Percentiles rank a stretch among this genome's conserved stretches.
These are phyloP conservation scores for Acidiella bohemica DNA, from an alignment of 495 filamentous ascomycete species.

Conservation along the genomic window DNA sequence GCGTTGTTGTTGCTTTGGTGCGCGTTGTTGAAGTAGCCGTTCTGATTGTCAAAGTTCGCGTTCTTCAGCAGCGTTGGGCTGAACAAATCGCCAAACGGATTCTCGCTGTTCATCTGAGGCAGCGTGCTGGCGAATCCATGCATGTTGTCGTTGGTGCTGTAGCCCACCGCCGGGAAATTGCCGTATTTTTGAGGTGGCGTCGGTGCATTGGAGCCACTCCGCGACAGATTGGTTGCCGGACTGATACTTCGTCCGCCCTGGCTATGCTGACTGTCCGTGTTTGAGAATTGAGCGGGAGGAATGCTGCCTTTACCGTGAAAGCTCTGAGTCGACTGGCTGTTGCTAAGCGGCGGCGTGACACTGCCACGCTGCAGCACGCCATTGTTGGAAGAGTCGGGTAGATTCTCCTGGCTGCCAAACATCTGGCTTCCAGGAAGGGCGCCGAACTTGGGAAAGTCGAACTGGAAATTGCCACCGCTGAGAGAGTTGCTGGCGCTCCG, in stretches of 20 bases:
- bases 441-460: conserved; percentile 91
- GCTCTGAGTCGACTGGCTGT: conserved; percentile 2
- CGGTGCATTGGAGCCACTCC: too few relatives aligned
- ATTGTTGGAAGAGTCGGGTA: conserved; percentile 21
- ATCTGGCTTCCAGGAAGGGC: conserved; percentile 53
- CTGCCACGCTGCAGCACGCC: conserved; percentile 6
- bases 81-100: conserved; percentile 32
- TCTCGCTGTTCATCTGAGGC: conserved; percentile 12
- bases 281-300: neutral
- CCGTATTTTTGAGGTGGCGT: neutral
- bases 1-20: conserved; percentile 27
- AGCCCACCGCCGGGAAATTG: conserved; percentile 5
- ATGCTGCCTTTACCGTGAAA: neutral
- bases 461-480: conserved; percentile 58
- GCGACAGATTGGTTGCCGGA: neutral
- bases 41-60: conserved; percentile 7
- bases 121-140: conserved; percentile 16
- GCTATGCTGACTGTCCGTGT: conserved; percentile 23
- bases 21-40: conserved; percentile 18
- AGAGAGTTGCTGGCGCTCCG: conserved; percentile 16
- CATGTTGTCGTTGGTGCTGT: conserved; percentile 17
- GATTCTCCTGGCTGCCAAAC: conserved; percentile 35
- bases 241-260: conserved; percentile 17
- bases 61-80: conserved; percentile 34
- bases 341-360: conserved; percentile 4